Conservation (phyloP, 2,329 filamentous ascomycete species). For the Aureobasidium sp. region DNA sequence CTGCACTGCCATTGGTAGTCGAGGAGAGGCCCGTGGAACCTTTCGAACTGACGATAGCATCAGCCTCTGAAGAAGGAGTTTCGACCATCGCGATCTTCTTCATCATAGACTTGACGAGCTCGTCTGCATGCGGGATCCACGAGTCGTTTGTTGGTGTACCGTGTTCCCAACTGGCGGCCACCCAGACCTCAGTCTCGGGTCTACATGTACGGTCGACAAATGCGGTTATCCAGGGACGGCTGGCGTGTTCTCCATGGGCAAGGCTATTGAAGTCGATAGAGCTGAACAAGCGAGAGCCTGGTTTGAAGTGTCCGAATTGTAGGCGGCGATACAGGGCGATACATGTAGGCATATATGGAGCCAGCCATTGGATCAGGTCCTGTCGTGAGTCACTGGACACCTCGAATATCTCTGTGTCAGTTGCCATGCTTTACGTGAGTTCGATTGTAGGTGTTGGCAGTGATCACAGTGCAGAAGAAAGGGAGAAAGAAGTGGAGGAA, state of each 20-base stretch:
- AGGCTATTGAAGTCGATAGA: conserved; percentile 22
- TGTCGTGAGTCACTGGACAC: not conserved
- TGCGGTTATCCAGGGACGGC: conserved; percentile 43
- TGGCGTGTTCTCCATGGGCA: not conserved
- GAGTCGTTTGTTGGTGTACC: not conserved
- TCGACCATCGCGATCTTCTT: not conserved
- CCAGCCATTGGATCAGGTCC: conserved; percentile 42
- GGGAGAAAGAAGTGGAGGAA: not conserved
- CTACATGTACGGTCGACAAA: conserved; percentile 55
- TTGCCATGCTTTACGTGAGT: not conserved
- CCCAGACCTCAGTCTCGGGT: conserved; percentile 59
- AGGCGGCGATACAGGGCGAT: conserved; percentile 57
- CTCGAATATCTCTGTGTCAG: not conserved
- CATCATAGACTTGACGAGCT: not conserved
- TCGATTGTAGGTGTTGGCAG: not conserved
- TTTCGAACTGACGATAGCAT: not conserved
- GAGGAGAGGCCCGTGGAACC: not conserved
- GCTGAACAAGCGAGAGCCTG: conserved; percentile 40
- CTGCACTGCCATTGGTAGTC: not conserved
- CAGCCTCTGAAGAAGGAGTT: not conserved
- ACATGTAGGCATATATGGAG: conserved; percentile 49
- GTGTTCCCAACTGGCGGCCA: conserved; percentile 42
- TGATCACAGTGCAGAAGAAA: not conserved
- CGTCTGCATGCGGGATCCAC: not conserved
- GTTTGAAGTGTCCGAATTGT: conserved; percentile 47